Evolutionary conservation across 2,329 filamentous ascomycete species (phyloP).

Genomic region (Alternaria sp.): DNA sequence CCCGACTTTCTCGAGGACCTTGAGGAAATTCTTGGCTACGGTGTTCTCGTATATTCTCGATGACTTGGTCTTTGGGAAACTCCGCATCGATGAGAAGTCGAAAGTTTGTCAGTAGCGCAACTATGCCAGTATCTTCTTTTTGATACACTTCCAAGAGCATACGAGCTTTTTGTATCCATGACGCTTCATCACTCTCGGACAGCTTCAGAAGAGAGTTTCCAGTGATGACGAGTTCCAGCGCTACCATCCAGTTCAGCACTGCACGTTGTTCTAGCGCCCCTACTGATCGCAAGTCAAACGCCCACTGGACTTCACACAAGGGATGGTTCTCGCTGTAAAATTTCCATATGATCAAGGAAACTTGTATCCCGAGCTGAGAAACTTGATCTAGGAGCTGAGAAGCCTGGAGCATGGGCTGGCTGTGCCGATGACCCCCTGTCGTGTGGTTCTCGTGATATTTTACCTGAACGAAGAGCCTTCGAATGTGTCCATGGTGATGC

Average conservation of each 20-base stretch:
- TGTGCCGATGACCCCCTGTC: background rate
- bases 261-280: background rate
- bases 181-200: background rate
- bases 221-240: background rate
- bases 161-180: background rate
- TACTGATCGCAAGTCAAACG: background rate
- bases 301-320: background rate
- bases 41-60: constrained; percentile 33
- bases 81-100: background rate
- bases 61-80: background rate
- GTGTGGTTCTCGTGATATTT: background rate
- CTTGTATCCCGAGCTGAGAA: background rate
- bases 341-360: background rate
- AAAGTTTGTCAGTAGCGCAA: background rate
- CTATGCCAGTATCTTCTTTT: background rate
- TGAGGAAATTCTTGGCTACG: constrained; percentile 61
- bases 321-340: background rate
- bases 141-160: background rate
- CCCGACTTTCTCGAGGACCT: constrained; percentile 58
- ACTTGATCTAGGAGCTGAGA: background rate
- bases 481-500: background rate
- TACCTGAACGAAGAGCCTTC: background rate
- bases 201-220: background rate
- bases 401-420: no score
- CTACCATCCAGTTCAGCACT: background rate